Conservation (phyloP, 2,329 filamentous ascomycete species). For the Aspergillus flavus region DNA sequence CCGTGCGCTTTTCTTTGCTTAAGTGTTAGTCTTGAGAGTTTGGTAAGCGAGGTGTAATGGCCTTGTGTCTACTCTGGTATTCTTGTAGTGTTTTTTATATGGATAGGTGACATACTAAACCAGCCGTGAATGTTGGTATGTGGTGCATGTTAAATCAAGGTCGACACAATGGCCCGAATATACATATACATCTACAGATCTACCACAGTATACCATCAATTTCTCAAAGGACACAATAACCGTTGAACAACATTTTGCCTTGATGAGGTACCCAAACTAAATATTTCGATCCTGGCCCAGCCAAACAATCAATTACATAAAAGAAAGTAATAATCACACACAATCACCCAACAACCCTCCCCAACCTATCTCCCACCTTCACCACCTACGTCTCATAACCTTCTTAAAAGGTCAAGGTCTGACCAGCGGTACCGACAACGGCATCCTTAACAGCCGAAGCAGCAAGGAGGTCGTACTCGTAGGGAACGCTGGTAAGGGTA, state of each 20-base stretch:
- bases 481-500: constrained; percentile 56
- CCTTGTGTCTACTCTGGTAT: too few species aligned
- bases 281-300: not conserved
- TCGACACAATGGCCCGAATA: too few species aligned
- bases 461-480: constrained; percentile 58
- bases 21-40: too few species aligned
- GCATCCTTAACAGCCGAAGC: constrained; percentile 50
- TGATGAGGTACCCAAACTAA: not conserved
- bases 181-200: not conserved
- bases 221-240: not conserved
- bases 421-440: constrained; percentile 42
- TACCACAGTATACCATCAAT: not conserved
- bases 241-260: not conserved
- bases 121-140: too few species aligned
- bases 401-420: constrained; percentile 36
- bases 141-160: too few species aligned
- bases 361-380: not conserved
- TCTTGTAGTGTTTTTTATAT: too few species aligned
- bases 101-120: too few species aligned
- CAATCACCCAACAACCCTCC: not conserved
- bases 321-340: not conserved
- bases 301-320: not conserved
- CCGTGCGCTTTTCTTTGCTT: too few species aligned
- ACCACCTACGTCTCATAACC: not conserved
- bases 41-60: too few species aligned